These are phyloP conservation scores for Pestalotiopsis sp. DNA, from an alignment of 2,329 filamentous ascomycete genomes.

Conservation along the genomic window DNA sequence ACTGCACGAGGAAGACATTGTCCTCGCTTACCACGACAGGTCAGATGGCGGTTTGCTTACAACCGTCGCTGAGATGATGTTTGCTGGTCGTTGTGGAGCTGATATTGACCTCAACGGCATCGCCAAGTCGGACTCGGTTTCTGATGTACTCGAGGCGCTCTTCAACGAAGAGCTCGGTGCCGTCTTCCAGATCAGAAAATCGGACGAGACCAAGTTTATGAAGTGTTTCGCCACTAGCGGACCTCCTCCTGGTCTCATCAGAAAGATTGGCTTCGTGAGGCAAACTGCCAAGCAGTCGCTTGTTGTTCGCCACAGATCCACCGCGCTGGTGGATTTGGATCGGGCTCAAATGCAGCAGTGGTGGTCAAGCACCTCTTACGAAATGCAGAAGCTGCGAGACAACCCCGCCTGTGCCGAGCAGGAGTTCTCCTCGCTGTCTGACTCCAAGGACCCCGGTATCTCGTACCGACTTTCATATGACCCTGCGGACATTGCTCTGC, in stretches of 20 bases:
- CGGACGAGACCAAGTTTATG: slow-evolving; percentile 82
- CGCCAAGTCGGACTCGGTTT: slow-evolving; percentile 61
- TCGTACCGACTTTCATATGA: slow-evolving; percentile 82
- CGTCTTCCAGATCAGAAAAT: slow-evolving; percentile 90
- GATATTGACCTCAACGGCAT: slow-evolving; percentile 82
- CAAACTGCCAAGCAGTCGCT: slow-evolving; percentile 73
- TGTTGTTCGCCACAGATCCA: slow-evolving; percentile 71
- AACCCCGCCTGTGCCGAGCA: slow-evolving; percentile 84
- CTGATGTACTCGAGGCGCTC: slow-evolving; percentile 72
- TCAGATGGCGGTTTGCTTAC: slow-evolving; percentile 93
- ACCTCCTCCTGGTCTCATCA: slow-evolving; percentile 78
- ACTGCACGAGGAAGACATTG: slow-evolving; percentile 58
- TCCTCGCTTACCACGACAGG: slow-evolving; percentile 92
- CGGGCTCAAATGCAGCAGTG: slow-evolving; percentile 79
- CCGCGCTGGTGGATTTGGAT: slow-evolving; percentile 68
- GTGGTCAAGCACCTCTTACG: slow-evolving; percentile 87
- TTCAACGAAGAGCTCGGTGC: slow-evolving; percentile 98
- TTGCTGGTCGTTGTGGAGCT: slow-evolving; percentile 87
- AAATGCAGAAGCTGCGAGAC: slow-evolving; percentile 89
- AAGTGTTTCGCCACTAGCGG: slow-evolving; percentile 90
- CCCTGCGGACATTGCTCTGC: slow-evolving; percentile 75
- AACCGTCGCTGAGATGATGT: slow-evolving; percentile 95
- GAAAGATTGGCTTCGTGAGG: slow-evolving; percentile 79
- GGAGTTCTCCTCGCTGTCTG: slow-evolving; percentile 75
- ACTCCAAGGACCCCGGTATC: slow-evolving; percentile 79